Evolutionary conservation across 2,329 filamentous ascomycete species (phyloP).

Genomic region (Zasmidium cellare): DNA sequence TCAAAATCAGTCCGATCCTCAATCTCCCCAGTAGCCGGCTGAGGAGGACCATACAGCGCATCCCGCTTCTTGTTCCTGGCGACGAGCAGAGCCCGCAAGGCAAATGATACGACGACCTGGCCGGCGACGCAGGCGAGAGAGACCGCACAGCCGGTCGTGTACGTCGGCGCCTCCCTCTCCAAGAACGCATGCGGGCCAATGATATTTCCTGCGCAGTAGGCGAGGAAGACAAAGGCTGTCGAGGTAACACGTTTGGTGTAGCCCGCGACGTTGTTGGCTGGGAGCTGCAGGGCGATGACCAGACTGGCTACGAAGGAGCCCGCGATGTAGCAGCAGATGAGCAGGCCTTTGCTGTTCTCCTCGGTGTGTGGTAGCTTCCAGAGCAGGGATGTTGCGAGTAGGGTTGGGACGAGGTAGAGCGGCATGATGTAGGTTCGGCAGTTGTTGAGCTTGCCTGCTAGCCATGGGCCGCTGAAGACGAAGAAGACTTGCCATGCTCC

Average conservation of each 20-base stretch:
- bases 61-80: conserved; percentile 44
- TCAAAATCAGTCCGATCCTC: conserved; percentile 44
- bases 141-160: conserved; percentile 54
- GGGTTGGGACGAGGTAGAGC: conserved; percentile 53
- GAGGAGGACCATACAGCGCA: conserved; percentile 19
- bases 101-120: conserved; percentile 42
- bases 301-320: conserved; percentile 53
- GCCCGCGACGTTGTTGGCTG: conserved; percentile 50
- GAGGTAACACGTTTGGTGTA: conserved; percentile 51
- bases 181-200: conserved; percentile 51
- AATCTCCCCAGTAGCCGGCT: conserved; percentile 23
- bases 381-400: conserved; percentile 51
- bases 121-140: conserved; percentile 49
- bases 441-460: conserved; percentile 54
- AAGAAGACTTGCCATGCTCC: conserved; percentile 57
- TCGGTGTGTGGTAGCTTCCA: conserved; percentile 48
- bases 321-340: conserved; percentile 55
- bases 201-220: conserved; percentile 47
- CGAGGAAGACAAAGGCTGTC: conserved; percentile 49
- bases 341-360: conserved; percentile 46
- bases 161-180: conserved; percentile 47
- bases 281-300: conserved; percentile 56
- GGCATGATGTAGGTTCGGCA: conserved; percentile 55
- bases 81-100: conserved; percentile 38
- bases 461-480: conserved; percentile 54